Conservation (phyloP, 768 basidiomycete genomes). For the Auriscalpium microsporum region DNA sequence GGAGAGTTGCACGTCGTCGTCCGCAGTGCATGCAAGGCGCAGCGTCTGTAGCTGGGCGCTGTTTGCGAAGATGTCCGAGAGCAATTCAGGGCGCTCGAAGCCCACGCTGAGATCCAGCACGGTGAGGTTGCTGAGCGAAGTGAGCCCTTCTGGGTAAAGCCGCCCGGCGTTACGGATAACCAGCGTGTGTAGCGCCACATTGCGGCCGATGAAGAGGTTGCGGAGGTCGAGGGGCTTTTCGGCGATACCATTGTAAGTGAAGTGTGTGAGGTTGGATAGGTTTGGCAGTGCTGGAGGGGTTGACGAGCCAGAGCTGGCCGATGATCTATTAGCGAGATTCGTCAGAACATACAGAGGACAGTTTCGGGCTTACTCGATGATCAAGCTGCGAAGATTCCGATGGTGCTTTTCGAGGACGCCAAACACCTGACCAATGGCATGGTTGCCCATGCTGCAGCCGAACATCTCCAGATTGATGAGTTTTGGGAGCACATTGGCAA, state of each 20-base stretch:
- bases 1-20: slow-evolving; percentile 25
- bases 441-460: slow-evolving; percentile 49
- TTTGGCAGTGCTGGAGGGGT: not conserved
- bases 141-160: slow-evolving; percentile 40
- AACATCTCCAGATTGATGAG: slow-evolving; percentile 50
- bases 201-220: slow-evolving; percentile 28
- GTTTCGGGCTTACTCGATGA: slow-evolving; percentile 27
- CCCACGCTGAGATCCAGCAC: slow-evolving; percentile 50
- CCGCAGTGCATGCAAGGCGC: slow-evolving; percentile 44
- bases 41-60: slow-evolving; percentile 60
- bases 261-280: not conserved
- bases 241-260: slow-evolving; percentile 13
- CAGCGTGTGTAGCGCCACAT: slow-evolving; percentile 7
- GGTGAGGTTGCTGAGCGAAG: slow-evolving; percentile 57
- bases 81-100: slow-evolving; percentile 38
- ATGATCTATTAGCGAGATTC: not conserved
- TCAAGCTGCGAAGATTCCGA: slow-evolving; percentile 30
- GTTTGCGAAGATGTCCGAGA: slow-evolving; percentile 51
- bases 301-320: not conserved
- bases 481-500: slow-evolving; percentile 60
- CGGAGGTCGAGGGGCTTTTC: slow-evolving; percentile 33
- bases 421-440: slow-evolving; percentile 44
- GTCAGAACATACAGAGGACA: slow-evolving; percentile 1
- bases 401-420: slow-evolving; percentile 42
- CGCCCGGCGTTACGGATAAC: not conserved